Percentiles rank a stretch among this genome's conserved stretches.
Evolutionary conservation across 2,329 filamentous ascomycete genomes (phyloP).

Genomic region (Microsporum canis): DNA sequence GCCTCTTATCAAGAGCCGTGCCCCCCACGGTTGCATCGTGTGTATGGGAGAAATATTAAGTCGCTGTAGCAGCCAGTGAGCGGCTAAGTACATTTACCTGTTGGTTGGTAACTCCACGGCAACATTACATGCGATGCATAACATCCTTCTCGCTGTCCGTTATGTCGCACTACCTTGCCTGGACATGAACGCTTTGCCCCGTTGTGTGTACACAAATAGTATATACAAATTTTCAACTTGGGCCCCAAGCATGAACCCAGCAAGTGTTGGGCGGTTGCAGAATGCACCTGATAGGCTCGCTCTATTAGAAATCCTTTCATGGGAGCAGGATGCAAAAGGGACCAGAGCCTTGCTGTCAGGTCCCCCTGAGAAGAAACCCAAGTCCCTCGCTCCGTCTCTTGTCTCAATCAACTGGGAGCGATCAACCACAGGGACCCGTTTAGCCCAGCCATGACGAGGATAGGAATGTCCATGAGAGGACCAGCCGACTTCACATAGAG

Average conservation of each 20-base stretch:
- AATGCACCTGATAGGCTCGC: slow-evolving; percentile 1
- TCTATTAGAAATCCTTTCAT: neutral
- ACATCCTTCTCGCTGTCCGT: neutral
- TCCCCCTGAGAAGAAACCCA: neutral
- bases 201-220: neutral
- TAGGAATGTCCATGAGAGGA: neutral
- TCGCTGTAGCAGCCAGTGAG: neutral
- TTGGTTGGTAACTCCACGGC: neutral
- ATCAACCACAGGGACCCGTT: neutral
- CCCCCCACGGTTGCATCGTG: neutral
- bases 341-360: neutral
- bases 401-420: too few relatives aligned
- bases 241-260: neutral
- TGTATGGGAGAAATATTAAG: neutral
- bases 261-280: slow-evolving; percentile 6
- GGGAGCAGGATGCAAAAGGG: neutral
- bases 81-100: neutral
- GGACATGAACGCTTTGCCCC: neutral
- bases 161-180: neutral
- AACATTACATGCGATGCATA: neutral
- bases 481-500: too few relatives aligned
- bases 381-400: neutral
- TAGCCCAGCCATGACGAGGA: neutral
- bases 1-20: neutral
- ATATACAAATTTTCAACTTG: too few relatives aligned